Evolutionary conservation across 768 basidiomycete genomes (phyloP).

Genomic region (Pisolithus albus): DNA sequence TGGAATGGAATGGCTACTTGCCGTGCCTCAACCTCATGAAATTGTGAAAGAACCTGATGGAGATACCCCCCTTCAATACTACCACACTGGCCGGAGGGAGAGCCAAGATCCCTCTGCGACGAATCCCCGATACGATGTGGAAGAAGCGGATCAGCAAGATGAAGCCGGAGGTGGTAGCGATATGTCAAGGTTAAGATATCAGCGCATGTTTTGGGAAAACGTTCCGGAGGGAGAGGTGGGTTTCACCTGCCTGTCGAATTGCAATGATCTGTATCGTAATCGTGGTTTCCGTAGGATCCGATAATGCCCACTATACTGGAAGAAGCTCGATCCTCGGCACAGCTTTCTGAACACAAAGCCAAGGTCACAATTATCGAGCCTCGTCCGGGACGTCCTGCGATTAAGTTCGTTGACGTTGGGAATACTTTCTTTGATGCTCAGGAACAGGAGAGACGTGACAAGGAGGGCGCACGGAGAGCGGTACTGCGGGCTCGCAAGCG

Average conservation of each 20-base stretch:
- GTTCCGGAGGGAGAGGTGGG: slow-evolving; percentile 62
- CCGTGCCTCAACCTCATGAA: slow-evolving; percentile 34
- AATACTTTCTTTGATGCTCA: slow-evolving; percentile 57
- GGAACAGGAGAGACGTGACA: slow-evolving; percentile 44
- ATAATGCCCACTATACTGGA: slow-evolving; percentile 53
- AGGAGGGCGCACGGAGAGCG: slow-evolving; percentile 43
- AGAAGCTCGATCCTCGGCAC: slow-evolving; percentile 36
- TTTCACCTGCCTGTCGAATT: background rate
- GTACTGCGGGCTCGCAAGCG: slow-evolving; percentile 25
- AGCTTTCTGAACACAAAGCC: slow-evolving; percentile 32
- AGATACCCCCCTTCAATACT: slow-evolving; percentile 4
- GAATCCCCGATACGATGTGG: slow-evolving; percentile 38
- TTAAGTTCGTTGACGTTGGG: slow-evolving; percentile 71
- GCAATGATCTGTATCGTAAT: background rate
- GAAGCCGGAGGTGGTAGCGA: slow-evolving; percentile 45
- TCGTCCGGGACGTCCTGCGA: slow-evolving; percentile 43
- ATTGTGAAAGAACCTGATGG: slow-evolving; percentile 1
- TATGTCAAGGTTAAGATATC: slow-evolving; percentile 55
- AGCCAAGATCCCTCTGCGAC: background rate
- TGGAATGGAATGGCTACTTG: slow-evolving; percentile 79
- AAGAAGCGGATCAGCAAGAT: slow-evolving; percentile 57
- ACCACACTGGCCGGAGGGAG: slow-evolving; percentile 1
- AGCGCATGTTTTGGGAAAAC: slow-evolving; percentile 74
- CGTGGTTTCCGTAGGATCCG: slow-evolving; percentile 42
- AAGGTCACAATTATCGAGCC: slow-evolving; percentile 32